phyloP scores from a whole-genome alignment of 306 rosid genomes.

The Sindora glabra region DNA sequence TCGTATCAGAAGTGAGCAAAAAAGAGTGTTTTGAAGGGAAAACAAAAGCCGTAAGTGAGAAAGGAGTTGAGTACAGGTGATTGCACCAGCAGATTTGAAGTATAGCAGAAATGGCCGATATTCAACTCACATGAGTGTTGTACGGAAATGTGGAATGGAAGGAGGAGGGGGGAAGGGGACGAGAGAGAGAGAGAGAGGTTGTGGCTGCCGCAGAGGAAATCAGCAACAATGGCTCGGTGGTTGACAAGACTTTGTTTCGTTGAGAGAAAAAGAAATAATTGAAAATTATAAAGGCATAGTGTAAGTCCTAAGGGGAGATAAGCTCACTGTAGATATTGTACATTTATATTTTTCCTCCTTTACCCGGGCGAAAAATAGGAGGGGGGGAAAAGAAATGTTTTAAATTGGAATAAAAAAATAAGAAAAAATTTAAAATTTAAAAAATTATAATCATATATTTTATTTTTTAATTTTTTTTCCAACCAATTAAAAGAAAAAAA shows the following conservation, averaged over 20 bases:
- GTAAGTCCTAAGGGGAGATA: slow-evolving; percentile 18
- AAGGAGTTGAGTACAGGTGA: neutral
- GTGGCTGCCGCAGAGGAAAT: slow-evolving; percentile 19
- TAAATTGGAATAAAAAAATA: too few relatives aligned
- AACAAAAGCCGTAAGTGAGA: too few relatives aligned
- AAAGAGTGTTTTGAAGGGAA: neutral
- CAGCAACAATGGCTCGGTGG: slow-evolving; percentile 39
- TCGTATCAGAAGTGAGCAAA: too few relatives aligned
- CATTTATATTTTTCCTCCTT: neutral
- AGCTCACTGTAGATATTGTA: slow-evolving; percentile 16
- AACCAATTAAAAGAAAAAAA: too few relatives aligned
- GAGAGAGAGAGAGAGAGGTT: too few relatives aligned
- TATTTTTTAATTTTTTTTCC: too few relatives aligned
- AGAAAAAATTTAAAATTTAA: too few relatives aligned
- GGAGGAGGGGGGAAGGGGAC: neutral
- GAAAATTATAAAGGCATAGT: slow-evolving; percentile 22
- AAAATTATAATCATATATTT: too few relatives aligned
- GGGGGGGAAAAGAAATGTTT: too few relatives aligned
- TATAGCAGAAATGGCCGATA: slow-evolving; percentile 9
- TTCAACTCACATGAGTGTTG: slow-evolving; percentile 1
- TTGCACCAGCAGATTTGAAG: slow-evolving; percentile 5
- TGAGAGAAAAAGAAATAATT: slow-evolving; percentile 22
- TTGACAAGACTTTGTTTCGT: slow-evolving; percentile 53
- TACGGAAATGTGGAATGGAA: slow-evolving; percentile 2
- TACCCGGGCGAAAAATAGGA: too few relatives aligned